Percentiles rank a stretch among this genome's conserved stretches.
Conservation (phyloP, 2,329 filamentous ascomycete species). For the Xylariaceae sp. region DNA sequence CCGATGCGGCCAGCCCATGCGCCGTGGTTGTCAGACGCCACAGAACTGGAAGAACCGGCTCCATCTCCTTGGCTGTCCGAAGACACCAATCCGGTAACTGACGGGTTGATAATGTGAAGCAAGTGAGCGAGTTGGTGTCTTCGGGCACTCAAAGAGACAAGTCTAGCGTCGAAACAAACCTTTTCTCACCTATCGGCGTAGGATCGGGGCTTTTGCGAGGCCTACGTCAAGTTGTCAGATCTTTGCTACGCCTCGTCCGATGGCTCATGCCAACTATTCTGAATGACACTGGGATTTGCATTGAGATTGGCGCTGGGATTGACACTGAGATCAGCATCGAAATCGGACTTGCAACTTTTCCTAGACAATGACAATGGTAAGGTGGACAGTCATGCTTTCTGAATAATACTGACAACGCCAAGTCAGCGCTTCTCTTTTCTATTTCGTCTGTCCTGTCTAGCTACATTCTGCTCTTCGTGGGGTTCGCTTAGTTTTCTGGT, state of each 20-base stretch:
- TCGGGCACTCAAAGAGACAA: no score
- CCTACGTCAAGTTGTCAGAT: not conserved
- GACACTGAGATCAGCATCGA: no score
- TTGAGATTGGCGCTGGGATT: no score
- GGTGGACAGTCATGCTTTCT: not conserved
- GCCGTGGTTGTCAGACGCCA: conserved; percentile 20
- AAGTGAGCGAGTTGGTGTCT: no score
- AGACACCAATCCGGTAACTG: no score
- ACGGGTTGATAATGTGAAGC: no score
- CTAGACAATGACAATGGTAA: not conserved
- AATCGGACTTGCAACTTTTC: not conserved
- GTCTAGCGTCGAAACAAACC: not conserved
- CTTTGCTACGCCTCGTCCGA: not conserved
- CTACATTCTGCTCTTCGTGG: not conserved
- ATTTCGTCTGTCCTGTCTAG: not conserved
- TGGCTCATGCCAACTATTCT: not conserved
- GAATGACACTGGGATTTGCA: not conserved
- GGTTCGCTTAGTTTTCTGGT: not conserved
- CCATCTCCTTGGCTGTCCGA: no score
- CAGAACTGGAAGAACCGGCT: conserved; percentile 11
- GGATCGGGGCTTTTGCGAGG: not conserved
- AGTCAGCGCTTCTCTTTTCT: not conserved
- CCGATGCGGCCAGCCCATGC: conserved; percentile 20
- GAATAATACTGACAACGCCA: not conserved
- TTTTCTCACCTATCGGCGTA: not conserved